Conservation (phyloP, 768 basidiomycete species). For the Dioszegia hungarica region DNA sequence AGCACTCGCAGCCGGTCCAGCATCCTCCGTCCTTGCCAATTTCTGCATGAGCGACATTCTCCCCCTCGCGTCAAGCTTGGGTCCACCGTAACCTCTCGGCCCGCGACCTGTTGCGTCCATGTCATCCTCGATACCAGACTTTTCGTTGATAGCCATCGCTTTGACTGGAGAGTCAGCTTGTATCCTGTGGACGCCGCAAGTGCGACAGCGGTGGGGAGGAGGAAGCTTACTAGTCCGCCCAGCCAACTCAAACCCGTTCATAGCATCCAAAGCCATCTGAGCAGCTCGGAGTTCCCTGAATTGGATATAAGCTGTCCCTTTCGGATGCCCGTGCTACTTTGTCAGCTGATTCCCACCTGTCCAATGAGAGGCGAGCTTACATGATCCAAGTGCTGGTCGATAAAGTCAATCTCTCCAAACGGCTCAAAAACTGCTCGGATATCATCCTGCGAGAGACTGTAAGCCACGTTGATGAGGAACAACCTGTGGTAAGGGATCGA, state of each 20-base stretch:
- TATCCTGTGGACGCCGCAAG: too few relatives aligned
- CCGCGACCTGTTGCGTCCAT: conserved; percentile 71
- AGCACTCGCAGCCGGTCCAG: conserved; percentile 4
- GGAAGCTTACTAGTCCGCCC: conserved; percentile 70
- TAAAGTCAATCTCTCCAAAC: conserved; percentile 95
- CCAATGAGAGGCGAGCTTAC: too few relatives aligned
- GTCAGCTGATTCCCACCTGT: too few relatives aligned
- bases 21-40: conserved; percentile 77
- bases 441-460: conserved; percentile 93
- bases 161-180: conserved; percentile 19
- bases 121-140: conserved; percentile 27
- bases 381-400: conserved; percentile 66
- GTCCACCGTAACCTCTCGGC: conserved; percentile 50
- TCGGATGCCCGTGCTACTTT: conserved; percentile 74
- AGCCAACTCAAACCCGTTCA: conserved; percentile 98
- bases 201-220: too few relatives aligned
- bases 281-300: conserved; percentile 91
- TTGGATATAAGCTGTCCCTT: conserved; percentile 98
- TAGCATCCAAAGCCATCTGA: conserved; percentile 93
- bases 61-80: conserved; percentile 92
- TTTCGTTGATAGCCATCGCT: conserved; percentile 32
- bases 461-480: conserved; percentile 94
- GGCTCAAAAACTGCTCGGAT: conserved; percentile 99
- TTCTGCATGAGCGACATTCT: conserved; percentile 99
- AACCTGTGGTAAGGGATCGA: conserved; percentile 58